A percentile compares a stretch with the other conserved stretches of the same genome.
Conservation (phyloP, 345 rosid genomes). For the Citrus trifoliata region DNA sequence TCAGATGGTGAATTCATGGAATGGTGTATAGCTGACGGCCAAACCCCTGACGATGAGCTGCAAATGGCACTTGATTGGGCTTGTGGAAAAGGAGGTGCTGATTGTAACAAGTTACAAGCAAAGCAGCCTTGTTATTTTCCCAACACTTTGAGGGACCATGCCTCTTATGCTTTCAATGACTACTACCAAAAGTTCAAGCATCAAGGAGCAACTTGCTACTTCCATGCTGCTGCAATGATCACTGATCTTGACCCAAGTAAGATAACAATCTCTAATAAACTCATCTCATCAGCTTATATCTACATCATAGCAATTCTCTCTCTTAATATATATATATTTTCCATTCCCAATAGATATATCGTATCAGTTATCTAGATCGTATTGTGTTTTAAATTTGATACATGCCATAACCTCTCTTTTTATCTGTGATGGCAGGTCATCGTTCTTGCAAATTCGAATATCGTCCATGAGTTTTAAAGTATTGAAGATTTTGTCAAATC, state of each 20-base stretch:
- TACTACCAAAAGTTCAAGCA: constrained; percentile 64
- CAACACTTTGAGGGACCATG: constrained; percentile 44
- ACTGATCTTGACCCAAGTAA: constrained; percentile 65
- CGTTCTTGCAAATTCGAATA: constrained; percentile 30
- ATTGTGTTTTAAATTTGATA: no score
- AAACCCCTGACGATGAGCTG: constrained; percentile 50
- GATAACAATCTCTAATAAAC: not conserved
- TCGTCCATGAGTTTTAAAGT: constrained; percentile 1
- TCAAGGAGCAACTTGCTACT: constrained; percentile 57
- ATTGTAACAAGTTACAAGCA: constrained; percentile 37
- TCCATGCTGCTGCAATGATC: constrained; percentile 54
- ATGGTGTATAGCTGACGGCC: constrained; percentile 76
- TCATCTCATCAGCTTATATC: not conserved
- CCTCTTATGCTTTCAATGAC: constrained; percentile 59
- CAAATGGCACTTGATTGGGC: constrained; percentile 62
- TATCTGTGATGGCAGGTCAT: constrained; percentile 25
- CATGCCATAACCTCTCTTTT: not conserved
- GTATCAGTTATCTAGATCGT: no score
- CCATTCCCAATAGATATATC: no score
- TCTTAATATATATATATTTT: no score
- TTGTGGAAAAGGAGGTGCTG: constrained; percentile 58
- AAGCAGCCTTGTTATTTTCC: constrained; percentile 49
- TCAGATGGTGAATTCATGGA: constrained; percentile 43
- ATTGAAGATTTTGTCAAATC: not conserved
- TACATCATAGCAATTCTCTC: no score